A percentile compares a stretch with the other conserved stretches of the same genome.
Conservation (phyloP, 176 grass and related monocot species). For the Oryza meyeriana region DNA sequence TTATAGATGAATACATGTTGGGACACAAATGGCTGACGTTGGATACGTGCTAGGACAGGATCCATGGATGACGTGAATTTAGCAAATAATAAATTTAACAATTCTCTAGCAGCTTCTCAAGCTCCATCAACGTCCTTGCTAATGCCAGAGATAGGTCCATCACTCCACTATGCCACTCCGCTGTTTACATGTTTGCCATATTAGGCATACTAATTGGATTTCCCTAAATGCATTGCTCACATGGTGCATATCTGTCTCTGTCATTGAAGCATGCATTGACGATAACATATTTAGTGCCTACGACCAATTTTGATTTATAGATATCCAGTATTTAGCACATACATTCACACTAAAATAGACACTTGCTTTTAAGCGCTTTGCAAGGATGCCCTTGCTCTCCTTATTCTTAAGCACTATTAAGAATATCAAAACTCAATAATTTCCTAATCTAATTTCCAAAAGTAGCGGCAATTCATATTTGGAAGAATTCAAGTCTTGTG, state of each 20-base stretch:
- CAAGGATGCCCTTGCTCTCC: not conserved
- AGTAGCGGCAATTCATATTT: not conserved
- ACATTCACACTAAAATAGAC: not conserved
- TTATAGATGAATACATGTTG: no score
- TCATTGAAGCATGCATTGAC: not conserved
- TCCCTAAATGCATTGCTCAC: not conserved
- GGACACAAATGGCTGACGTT: no score
- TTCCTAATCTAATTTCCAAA: not conserved
- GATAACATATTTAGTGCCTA: not conserved
- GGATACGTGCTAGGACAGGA: no score
- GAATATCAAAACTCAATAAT: not conserved
- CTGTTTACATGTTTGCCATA: conserved; percentile 11
- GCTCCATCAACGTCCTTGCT: not conserved
- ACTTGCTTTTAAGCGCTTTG: no score
- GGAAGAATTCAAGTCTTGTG: not conserved
- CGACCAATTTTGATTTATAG: not conserved
- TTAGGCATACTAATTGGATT: conserved; percentile 6
- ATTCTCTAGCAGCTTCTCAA: not conserved
- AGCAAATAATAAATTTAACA: not conserved
- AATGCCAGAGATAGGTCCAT: not conserved
- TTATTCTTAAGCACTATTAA: not conserved
- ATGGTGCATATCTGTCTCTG: not conserved
- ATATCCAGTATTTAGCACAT: conserved; percentile 19
- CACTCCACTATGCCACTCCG: not conserved
- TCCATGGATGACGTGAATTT: no score